Percentiles rank a stretch among this genome's conserved stretches.
Evolutionary conservation across 1,284 basidiomycete genomes (phyloP).

Genomic region (Cryptococcus wingfieldii): DNA sequence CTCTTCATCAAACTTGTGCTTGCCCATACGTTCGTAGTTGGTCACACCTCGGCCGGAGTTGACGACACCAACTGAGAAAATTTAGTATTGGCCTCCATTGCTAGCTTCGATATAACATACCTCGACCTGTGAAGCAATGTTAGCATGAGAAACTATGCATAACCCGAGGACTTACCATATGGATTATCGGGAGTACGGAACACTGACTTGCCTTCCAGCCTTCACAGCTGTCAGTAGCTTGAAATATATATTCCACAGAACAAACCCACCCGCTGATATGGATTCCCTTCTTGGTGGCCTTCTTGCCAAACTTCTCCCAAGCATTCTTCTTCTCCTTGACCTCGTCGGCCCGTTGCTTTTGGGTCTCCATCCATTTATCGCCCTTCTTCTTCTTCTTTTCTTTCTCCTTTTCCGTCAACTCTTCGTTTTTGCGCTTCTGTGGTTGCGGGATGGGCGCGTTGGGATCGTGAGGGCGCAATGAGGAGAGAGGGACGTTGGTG

Average conservation of each 20-base stretch:
- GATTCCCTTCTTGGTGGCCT: constrained; percentile 90
- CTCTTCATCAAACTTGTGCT: constrained; percentile 69
- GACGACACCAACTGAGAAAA: constrained; percentile 75
- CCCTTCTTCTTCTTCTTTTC: constrained; percentile 84
- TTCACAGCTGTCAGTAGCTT: constrained; percentile 8
- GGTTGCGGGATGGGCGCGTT: constrained; percentile 53
- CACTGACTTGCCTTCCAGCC: constrained; percentile 78
- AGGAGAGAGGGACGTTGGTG: constrained; percentile 73
- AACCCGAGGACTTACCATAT: constrained; percentile 61
- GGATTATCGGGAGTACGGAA: constrained; percentile 97
- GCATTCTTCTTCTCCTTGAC: constrained; percentile 81
- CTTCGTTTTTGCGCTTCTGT: constrained; percentile 65
- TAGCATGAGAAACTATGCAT: background rate
- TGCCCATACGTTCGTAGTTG: constrained; percentile 62
- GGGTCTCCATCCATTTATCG: constrained; percentile 86
- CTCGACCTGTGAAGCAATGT: constrained; percentile 16
- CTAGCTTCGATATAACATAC: constrained; percentile 15
- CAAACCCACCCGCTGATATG: constrained; percentile 64
- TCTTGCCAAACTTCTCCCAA: constrained; percentile 98
- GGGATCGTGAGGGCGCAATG: constrained; percentile 60
- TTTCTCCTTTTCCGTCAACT: constrained; percentile 75
- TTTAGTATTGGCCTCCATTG: no score
- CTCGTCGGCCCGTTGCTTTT: constrained; percentile 83
- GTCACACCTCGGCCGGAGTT: constrained; percentile 93
- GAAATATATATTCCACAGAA: background rate